phyloP scores from a whole-genome alignment of 2,329 filamentous ascomycete species.

The Cercospora sp. region DNA sequence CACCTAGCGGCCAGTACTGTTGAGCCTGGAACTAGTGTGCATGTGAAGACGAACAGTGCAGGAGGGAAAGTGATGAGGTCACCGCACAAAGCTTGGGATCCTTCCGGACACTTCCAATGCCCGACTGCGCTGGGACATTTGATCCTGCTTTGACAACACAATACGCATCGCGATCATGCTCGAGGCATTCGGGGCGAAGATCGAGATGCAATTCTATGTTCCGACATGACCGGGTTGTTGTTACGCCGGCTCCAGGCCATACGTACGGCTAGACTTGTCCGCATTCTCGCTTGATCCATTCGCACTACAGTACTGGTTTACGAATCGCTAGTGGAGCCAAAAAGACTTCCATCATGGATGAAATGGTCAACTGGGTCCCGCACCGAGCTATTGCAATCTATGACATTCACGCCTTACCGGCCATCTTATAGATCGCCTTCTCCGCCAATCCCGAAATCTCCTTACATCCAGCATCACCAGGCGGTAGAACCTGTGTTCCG shows the following conservation, averaged over 20 bases:
- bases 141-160: slow-evolving; percentile 5
- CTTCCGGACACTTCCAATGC: slow-evolving; percentile 5
- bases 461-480: slow-evolving; percentile 43
- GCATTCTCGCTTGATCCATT: background rate
- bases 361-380: no score
- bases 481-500: slow-evolving; percentile 47
- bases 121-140: background rate
- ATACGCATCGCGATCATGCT: background rate
- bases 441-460: slow-evolving; percentile 44
- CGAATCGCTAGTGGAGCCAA: no score
- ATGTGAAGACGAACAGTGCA: slow-evolving; percentile 1
- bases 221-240: background rate
- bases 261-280: background rate
- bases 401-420: slow-evolving; percentile 33
- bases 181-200: background rate
- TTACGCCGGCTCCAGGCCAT: background rate
- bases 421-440: slow-evolving; percentile 45
- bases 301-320: no score
- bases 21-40: background rate
- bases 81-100: slow-evolving; percentile 12
- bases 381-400: background rate
- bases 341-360: no score
- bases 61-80: slow-evolving; percentile 17
- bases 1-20: background rate
- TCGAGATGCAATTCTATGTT: background rate